Conservation (phyloP, 2,329 filamentous ascomycete species). For the Epichloe sylvatica region DNA sequence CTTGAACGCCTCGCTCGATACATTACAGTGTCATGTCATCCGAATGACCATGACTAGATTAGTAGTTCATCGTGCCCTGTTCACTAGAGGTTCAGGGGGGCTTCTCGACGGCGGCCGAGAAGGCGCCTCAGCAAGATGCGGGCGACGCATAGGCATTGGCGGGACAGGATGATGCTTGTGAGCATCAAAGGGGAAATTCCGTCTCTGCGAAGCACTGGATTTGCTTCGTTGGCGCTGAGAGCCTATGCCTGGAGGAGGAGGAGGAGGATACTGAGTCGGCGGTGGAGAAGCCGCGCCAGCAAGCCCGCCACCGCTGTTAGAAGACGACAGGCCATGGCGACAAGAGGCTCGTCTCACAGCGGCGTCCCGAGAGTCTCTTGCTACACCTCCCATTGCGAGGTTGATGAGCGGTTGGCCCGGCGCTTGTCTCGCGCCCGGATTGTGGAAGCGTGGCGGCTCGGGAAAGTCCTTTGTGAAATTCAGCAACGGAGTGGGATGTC, state of each 20-base stretch:
- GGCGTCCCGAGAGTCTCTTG: constrained; percentile 2
- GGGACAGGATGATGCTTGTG: constrained; percentile 12
- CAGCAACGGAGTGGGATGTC: constrained; percentile 45
- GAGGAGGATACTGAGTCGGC: constrained; percentile 15
- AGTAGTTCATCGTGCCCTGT: constrained; percentile 12
- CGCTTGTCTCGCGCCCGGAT: constrained; percentile 29
- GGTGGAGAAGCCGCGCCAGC: constrained; percentile 2
- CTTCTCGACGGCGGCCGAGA: constrained; percentile 5
- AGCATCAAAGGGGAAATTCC: neutral
- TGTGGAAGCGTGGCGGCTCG: constrained; percentile 43
- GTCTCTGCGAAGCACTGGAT: neutral
- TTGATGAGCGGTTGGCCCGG: constrained; percentile 30
- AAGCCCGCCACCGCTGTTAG: neutral
- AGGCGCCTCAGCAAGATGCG: constrained; percentile 3
- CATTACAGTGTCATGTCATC: neutral
- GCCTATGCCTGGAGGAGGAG: constrained; percentile 2
- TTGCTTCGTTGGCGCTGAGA: neutral
- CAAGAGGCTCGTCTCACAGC: constrained; percentile 1
- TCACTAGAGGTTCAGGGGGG: constrained; percentile 18
- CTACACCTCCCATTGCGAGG: constrained; percentile 23
- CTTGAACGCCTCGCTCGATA: neutral
- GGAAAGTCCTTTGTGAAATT: constrained; percentile 49
- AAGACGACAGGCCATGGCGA: constrained; percentile 6
- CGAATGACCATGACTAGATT: neutral
- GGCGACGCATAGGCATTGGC: constrained; percentile 14